Percentiles rank a stretch among this genome's conserved stretches.
phyloP scores from a whole-genome alignment of 495 filamentous ascomycete genomes.

The Immersiella caudata region DNA sequence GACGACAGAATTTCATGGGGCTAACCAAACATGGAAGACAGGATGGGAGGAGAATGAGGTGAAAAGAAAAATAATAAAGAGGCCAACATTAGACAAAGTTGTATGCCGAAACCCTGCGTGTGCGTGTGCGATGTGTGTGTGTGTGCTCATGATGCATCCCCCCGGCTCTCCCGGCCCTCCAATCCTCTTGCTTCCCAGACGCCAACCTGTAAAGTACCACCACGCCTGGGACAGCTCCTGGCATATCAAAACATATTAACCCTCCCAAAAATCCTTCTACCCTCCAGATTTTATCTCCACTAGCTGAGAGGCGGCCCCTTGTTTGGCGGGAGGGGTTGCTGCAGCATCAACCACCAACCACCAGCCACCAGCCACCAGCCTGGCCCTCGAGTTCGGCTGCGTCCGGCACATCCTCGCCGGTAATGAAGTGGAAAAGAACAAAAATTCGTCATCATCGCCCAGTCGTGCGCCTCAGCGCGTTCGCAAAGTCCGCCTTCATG shows the following conservation, averaged over 20 bases:
- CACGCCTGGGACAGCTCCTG: constrained; percentile 18
- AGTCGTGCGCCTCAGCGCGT: constrained; percentile 14
- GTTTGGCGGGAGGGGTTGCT: neutral
- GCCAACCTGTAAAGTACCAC: constrained; percentile 14
- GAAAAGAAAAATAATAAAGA: constrained; percentile 15
- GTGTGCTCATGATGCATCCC: constrained; percentile 2
- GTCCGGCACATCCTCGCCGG: constrained; percentile 9
- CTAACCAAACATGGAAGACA: constrained; percentile 17
- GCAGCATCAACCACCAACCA: constrained; percentile 14
- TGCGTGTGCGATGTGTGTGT: constrained; percentile 10
- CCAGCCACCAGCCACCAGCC: neutral
- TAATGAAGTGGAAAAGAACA: neutral
- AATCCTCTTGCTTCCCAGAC: constrained; percentile 16
- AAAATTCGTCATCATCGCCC: constrained; percentile 21
- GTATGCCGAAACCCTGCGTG: constrained; percentile 18
- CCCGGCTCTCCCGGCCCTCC: neutral
- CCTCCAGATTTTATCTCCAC: neutral
- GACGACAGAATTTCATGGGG: neutral
- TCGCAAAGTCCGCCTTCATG: constrained; percentile 18
- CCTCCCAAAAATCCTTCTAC: constrained; percentile 16
- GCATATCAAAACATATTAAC: constrained; percentile 26
- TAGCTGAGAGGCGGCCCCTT: neutral
- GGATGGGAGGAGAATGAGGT: neutral
- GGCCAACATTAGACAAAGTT: constrained; percentile 12
- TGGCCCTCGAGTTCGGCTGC: neutral